A percentile compares a stretch with the other conserved stretches of the same genome.
These are phyloP conservation scores for Lecanoromycetidae sp. DNA, from an alignment of 2,329 filamentous ascomycete species.

Conservation along the genomic window DNA sequence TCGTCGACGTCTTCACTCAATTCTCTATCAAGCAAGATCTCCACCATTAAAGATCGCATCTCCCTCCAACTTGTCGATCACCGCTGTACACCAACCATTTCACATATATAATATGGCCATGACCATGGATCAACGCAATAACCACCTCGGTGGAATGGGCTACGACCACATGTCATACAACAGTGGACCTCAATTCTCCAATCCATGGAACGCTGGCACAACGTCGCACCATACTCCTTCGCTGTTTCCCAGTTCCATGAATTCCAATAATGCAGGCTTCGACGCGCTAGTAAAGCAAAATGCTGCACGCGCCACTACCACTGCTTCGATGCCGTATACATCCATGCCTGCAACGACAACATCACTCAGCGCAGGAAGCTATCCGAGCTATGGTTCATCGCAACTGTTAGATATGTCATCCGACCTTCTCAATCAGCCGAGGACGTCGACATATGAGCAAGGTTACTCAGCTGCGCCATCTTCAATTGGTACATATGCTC, in stretches of 20 bases:
- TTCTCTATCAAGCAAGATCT: not conserved
- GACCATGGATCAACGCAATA: constrained; percentile 83
- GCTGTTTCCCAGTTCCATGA: constrained; percentile 47
- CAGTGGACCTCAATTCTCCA: constrained; percentile 58
- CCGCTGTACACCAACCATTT: constrained; percentile 14
- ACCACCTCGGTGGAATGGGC: constrained; percentile 62
- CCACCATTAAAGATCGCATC: not conserved
- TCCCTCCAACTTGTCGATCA: too few relatives aligned
- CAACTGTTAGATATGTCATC: constrained; percentile 57
- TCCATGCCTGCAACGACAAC: constrained; percentile 61
- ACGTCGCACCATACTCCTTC: constrained; percentile 40
- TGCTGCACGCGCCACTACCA: constrained; percentile 45
- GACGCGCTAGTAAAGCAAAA: constrained; percentile 47
- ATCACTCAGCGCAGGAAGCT: constrained; percentile 58
- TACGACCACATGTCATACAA: constrained; percentile 66
- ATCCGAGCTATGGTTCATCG: constrained; percentile 49
- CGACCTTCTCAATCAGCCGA: constrained; percentile 62
- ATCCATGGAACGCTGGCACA: constrained; percentile 66
- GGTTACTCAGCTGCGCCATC: constrained; percentile 54
- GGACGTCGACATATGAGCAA: constrained; percentile 62
- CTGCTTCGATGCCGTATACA: constrained; percentile 58
- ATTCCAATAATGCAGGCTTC: constrained; percentile 46
- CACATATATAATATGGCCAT: constrained; percentile 63
- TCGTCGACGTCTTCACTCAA: not conserved
- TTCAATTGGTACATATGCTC: constrained; percentile 55